Base-by-base conservation (phyloP, 805 yeast genomes). In the Metschnikowia orientalis region DNA sequence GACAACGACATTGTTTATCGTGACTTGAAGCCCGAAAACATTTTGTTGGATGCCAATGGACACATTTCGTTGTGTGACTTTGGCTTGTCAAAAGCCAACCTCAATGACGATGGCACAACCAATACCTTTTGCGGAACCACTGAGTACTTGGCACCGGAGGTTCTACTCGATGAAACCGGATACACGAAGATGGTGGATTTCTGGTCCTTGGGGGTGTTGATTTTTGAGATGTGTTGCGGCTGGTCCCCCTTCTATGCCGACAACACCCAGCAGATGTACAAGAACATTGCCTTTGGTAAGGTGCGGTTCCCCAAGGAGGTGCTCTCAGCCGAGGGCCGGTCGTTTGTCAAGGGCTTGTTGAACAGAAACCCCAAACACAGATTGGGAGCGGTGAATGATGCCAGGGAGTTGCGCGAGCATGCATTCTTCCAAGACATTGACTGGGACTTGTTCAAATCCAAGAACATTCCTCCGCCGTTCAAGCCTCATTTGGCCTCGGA, bases 201-300 rank as follows among this genome's bases (percentile, higher is more conserved):
- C 51, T 92, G 98, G 98, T 89, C 97, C 2, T 67, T 92, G 38
- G 98, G 98, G 40, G 98, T 92, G 16, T 68, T 92, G 38, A 88
- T 92, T 28, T 92, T 92, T 61, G 98, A 92, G 65, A 92, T 92
- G 98, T 89, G 97, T 61, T 92, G 97, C 65, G 98, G 98, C 32
- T 92, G 97, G 98, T 84, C 95, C 4, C 98, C 98, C 35, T 92
- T 92, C 59, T 92, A 87, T 53, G 98, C 97, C 17, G 97, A 90
- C 43, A 90, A 87, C 59, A 88, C 95, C 31, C 97, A 92, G 66
- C 96, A 92, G 61, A 92, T 92, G 98, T 92, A 92, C 65, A 92
- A 90, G 66, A 92, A 92, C 63, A 92, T 92, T 66, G 98, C 97
- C 4, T 92, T 88, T 62, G 98, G 98, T 42, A 92, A 90, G 59